These are phyloP conservation scores for Protomyces arabidopsidicola DNA, from an alignment of 1,139 yeast genomes.

Conservation along the genomic window DNA sequence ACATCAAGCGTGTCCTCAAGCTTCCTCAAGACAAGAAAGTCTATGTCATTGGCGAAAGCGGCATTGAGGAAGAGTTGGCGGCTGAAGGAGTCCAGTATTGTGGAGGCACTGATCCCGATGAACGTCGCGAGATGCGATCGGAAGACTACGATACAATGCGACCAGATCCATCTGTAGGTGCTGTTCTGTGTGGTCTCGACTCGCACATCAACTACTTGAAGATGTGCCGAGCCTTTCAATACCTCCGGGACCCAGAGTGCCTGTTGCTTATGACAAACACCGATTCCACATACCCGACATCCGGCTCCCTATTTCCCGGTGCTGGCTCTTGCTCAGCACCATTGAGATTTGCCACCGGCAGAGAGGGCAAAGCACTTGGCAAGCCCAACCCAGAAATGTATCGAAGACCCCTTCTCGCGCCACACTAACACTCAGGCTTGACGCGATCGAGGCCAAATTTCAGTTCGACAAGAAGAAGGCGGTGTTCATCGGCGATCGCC, in stretches of 20 bases:
- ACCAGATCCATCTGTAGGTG: conserved; percentile 71
- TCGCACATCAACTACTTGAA: conserved; percentile 72
- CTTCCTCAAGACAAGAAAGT: conserved; percentile 70
- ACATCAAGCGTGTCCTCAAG: conserved; percentile 68
- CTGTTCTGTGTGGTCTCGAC: conserved; percentile 85
- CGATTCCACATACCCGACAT: conserved; percentile 89
- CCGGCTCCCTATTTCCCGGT: conserved; percentile 81
- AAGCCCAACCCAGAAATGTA: conserved; percentile 82
- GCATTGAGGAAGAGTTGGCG: conserved; percentile 67
- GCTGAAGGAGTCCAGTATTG: conserved; percentile 63
- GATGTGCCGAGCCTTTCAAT: conserved; percentile 75
- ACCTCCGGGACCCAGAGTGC: conserved; percentile 61
- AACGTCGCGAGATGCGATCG: conserved; percentile 34
- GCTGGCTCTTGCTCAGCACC: conserved; percentile 90
- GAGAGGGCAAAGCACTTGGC: conserved; percentile 78
- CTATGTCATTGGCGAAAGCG: conserved; percentile 80
- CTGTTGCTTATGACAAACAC: conserved; percentile 91
- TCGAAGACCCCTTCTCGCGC: background rate
- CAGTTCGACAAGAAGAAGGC: conserved; percentile 58
- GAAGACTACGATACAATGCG: conserved; percentile 37
- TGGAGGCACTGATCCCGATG: conserved; percentile 61
- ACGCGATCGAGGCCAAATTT: conserved; percentile 71
- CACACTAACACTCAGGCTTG: conserved; percentile 45
- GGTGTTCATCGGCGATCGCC: conserved; percentile 91
- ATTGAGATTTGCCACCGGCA: conserved; percentile 68